Evolutionary conservation across 202 grass and related monocot genomes (phyloP).

Genomic region (Cymbopogon flexuosus): DNA sequence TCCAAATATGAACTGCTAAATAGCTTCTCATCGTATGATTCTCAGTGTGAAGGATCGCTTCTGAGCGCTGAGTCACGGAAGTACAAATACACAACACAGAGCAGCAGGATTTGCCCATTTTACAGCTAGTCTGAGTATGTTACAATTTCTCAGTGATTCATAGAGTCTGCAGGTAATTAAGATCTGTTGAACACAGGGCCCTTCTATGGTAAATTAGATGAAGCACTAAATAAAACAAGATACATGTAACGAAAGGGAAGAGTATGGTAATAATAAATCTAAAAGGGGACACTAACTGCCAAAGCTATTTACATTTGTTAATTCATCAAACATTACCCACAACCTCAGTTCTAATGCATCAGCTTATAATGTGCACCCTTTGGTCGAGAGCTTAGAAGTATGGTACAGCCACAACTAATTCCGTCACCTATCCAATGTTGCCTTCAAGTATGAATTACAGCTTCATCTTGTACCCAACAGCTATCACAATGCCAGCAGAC

Average conservation of each 20-base stretch:
- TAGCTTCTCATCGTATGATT: not conserved
- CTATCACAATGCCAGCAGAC: conserved; percentile 18
- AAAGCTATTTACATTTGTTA: conserved; percentile 46
- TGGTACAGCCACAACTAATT: conserved; percentile 23
- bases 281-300: not conserved
- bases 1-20: not conserved
- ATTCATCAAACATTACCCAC: conserved; percentile 16
- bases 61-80: not conserved
- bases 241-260: not conserved
- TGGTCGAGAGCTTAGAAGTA: conserved; percentile 10
- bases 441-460: conserved; percentile 29
- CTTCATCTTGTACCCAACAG: not conserved
- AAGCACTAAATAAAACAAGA: conserved; percentile 7
- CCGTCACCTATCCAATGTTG: not conserved
- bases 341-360: conserved; percentile 15
- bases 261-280: not conserved
- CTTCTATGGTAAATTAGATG: not conserved
- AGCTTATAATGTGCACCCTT: not conserved
- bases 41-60: not conserved
- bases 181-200: not conserved
- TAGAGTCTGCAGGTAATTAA: not conserved
- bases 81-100: not conserved
- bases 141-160: not conserved
- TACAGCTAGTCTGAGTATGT: not conserved
- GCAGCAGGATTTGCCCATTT: not conserved